Base-by-base conservation (phyloP, 225 moss, liverwort and hornwort genomes). In the Physcomitrium patens region DNA sequence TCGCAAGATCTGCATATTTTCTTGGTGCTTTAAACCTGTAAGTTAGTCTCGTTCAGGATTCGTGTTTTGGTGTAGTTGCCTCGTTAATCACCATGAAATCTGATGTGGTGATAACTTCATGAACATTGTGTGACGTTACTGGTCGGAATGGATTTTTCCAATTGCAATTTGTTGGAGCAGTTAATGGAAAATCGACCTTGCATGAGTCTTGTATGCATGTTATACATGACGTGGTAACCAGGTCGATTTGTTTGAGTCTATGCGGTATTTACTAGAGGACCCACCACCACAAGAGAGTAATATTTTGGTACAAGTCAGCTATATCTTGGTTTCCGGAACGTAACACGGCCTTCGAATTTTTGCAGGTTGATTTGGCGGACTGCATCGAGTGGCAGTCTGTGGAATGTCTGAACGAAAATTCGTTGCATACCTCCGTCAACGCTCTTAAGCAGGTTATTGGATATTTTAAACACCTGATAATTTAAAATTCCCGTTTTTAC, bases 401-500 rank as follows among this genome's bases (percentile, higher is more conserved):
- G 79, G 96, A 97, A 82, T 97, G 96, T 70, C 71, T 97, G 80
- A 97, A 97, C 72, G 97, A 97, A 83, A 97, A 97, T 67, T 86
- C 91, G 44, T 92, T 83, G 76, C 88, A 89, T 56, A 92, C 92
- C 13, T 93, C 81, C 55, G 92, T 90, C 58, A 97, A 97, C 75
- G 94, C 91, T 16, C 75, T 94, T 75, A 97, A 90, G 84, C 97
- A 96, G 93, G 96, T 93, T 54, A 9, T 51, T 47, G 10, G 46
- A 10, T 13, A 49, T 60, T 10, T 17, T 7, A 23, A 37, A 47
- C 73, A 57, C 2, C 65, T 75, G 61, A 50, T 28, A 44, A 16
- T 45, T 14, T 3, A 9, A 64, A 28, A 45, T 18, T 8, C 51
- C 65, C 22, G 44, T 17, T 12, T 26, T 18, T 57, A 52, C 56